Percentiles rank a stretch among this genome's conserved stretches.
Conservation (phyloP, 2,329 filamentous ascomycete species). For the Fusarium foetens region DNA sequence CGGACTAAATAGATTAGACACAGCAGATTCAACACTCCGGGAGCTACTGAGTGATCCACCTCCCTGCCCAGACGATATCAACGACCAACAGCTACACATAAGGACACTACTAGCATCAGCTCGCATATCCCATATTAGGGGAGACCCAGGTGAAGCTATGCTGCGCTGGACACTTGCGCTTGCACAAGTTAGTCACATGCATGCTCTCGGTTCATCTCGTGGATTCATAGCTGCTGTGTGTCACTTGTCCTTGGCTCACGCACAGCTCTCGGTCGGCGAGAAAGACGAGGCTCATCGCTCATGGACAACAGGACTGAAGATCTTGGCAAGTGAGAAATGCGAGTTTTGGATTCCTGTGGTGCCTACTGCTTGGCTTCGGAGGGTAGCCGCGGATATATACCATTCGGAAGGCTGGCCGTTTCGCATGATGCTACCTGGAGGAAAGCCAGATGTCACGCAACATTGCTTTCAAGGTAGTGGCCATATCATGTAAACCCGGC, state of each 20-base stretch:
- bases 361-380: slow-evolving; percentile 42
- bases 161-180: slow-evolving; percentile 29
- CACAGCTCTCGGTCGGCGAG: slow-evolving; percentile 34
- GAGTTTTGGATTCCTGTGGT: slow-evolving; percentile 46
- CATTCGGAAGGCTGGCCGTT: slow-evolving; percentile 43
- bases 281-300: slow-evolving; percentile 14
- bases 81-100: slow-evolving; percentile 47
- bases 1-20: slow-evolving; percentile 26
- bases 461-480: too few relatives aligned
- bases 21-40: slow-evolving; percentile 23
- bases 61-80: slow-evolving; percentile 38
- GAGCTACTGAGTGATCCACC: slow-evolving; percentile 27
- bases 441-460: slow-evolving; percentile 35
- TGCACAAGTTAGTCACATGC: slow-evolving; percentile 28
- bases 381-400: slow-evolving; percentile 38
- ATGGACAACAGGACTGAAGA: slow-evolving; percentile 38
- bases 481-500: too few relatives aligned
- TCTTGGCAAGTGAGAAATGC: slow-evolving; percentile 38
- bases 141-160: slow-evolving; percentile 18
- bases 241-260: slow-evolving; percentile 44
- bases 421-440: slow-evolving; percentile 45
- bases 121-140: slow-evolving; percentile 30
- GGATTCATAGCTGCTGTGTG: slow-evolving; percentile 42
- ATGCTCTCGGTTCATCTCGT: slow-evolving; percentile 28
- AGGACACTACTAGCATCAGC: slow-evolving; percentile 41